Base-by-base conservation (phyloP, 768 basidiomycete species). In the Suillus bovinus region DNA sequence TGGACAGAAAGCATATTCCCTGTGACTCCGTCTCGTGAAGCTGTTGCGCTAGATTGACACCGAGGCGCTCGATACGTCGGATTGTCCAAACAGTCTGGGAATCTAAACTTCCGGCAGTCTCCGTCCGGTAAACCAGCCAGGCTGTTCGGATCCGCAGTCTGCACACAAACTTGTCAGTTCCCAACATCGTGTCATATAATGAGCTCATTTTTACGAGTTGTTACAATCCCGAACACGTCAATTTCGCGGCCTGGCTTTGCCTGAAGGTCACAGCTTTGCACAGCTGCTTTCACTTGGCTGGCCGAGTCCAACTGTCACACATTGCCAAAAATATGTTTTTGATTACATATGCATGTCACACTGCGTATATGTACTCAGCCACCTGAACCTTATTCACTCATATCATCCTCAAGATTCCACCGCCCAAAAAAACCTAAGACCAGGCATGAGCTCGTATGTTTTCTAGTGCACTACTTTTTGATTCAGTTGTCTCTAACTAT, bases 301-400 rank as follows among this genome's bases (percentile, higher is more conserved):
- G n/a, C n/a, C n/a, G n/a, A n/a, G n/a, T n/a, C n/a, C n/a, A n/a
- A n/a, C n/a, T n/a, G 38, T 75, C 73, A 73, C 66, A 0, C 0
- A 0, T 0, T 49, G 0, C 61, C 38, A 4, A 8, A 47, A n/a
- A n/a, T 69, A 38, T 33, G 14, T 62, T 0, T 0, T 0, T 3
- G 69, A 71, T 38, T 54, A 64, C 58, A 66, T 64, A 63, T 10
- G 70, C 59, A 71, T 67, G 70, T 74, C 74, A 76, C 74, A n/a
- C 64, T 76, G 73, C n/a, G n/a, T 74, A 74, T 76, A 76, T 70
- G 47, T 61, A 49, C 34, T 16, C 17, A 69, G 73, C 74, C 74
- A 76, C 73, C 52, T 47, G 60, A 73, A 74, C 73, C 59, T 69
- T 74, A 63, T 65, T 70, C 63, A 22, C 16, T 63, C 34, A 7